Percentiles rank a stretch among this genome's conserved stretches.
Conservation (phyloP, 1,139 yeast genomes). For the Taphrina flavorubra region DNA sequence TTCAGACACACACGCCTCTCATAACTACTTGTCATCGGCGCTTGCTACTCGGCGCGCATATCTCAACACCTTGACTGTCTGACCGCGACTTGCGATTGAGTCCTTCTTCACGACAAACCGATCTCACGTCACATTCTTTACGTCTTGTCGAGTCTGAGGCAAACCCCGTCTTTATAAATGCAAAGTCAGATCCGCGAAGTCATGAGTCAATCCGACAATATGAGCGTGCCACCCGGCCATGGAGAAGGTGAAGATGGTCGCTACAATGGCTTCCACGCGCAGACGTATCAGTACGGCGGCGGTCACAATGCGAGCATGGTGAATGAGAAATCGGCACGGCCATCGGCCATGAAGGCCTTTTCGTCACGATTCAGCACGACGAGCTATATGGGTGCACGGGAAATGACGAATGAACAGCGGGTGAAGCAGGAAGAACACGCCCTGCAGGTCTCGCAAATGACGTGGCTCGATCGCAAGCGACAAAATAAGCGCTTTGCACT, state of each 20-base stretch:
- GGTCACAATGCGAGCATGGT: slow-evolving; percentile 20
- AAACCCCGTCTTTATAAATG: not conserved
- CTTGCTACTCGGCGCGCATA: no score
- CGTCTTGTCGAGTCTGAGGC: not conserved
- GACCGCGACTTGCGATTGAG: no score
- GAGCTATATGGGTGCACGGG: slow-evolving; percentile 38
- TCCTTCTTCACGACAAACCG: no score
- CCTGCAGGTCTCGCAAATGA: slow-evolving; percentile 30
- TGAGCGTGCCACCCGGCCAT: slow-evolving; percentile 33
- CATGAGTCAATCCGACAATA: slow-evolving; percentile 24
- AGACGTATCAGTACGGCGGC: slow-evolving; percentile 33
- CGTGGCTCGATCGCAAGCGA: slow-evolving; percentile 34
- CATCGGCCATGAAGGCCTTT: slow-evolving; percentile 18
- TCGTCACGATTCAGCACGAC: slow-evolving; percentile 38
- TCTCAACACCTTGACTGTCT: no score
- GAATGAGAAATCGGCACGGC: slow-evolving; percentile 20
- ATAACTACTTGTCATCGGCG: no score
- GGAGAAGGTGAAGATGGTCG: slow-evolving; percentile 13
- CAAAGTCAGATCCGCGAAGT: slow-evolving; percentile 38
- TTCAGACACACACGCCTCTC: no score
- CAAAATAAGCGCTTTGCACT: slow-evolving; percentile 34
- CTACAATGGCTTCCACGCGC: slow-evolving; percentile 8
- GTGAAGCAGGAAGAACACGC: slow-evolving; percentile 34
- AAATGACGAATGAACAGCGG: slow-evolving; percentile 10
- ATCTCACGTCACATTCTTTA: no score